Base-by-base conservation (phyloP, 768 basidiomycete genomes). In the Tulasnella sp. region DNA sequence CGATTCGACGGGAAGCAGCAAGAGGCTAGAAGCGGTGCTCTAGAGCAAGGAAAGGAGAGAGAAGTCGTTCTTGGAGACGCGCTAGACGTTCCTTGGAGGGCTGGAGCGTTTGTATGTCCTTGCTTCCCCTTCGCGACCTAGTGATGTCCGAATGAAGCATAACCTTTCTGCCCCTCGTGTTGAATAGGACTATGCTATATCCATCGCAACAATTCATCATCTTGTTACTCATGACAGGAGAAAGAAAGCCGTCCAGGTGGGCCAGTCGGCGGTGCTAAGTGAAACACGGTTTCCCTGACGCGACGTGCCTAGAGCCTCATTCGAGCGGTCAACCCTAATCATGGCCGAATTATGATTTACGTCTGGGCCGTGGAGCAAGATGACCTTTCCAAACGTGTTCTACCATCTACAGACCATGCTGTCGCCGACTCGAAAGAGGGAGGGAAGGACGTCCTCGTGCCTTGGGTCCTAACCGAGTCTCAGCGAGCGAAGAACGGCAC, bases 321-420 rank as follows among this genome's bases (percentile, higher is more conserved):
- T 26, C 83, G 87, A 75, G 82, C 83, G 32, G 87, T 94, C 41
- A 88, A 89, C 0, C 83, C 89, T 0, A 68, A 75, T 1, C 88
- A 91, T 75, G 93, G 94, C 9, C 88, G 93, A 11, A 81, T 94
- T 44, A 81, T 99, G 70, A 89, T 98, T 74, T 97, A 97, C 76
- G 97, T 98, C 39, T 99, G 97, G 97, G 95, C 96, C 0, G 86
- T 91, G 73, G 94, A 98, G 76, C 97, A 99, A 81, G 93, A 96
- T 72, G 85, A 86, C 35, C 80, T 88, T 7, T 95, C 94, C 1
- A 95, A 91, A 78, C 86, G 95, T 39, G 81, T 79, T 73, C 87
- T 96, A 39, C 81, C 83, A 5, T 69, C 81, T 8, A 77, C 79
- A 8, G 76, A 81, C 34, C 76, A 77, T 16, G 37, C 71, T 1